phyloP scores from a whole-genome alignment of 352 stramenopile genomes.

The Globisporangium paddicum region DNA sequence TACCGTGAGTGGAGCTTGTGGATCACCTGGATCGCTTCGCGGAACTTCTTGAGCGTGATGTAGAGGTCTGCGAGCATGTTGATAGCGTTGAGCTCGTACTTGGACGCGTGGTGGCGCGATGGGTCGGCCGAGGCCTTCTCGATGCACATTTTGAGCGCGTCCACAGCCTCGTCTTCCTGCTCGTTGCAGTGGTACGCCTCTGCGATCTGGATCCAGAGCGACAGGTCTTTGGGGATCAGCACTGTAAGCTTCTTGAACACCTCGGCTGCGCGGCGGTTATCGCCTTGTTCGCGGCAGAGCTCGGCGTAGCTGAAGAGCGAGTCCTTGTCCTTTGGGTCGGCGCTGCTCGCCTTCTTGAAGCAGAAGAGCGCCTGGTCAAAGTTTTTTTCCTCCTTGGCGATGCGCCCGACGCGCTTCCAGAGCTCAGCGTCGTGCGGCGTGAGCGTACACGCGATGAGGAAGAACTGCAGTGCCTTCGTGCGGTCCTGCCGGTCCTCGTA shows the following conservation, averaged over 20 bases:
- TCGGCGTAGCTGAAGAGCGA: constrained; percentile 80
- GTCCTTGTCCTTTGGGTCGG: constrained; percentile 77
- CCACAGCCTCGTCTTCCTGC: constrained; percentile 81
- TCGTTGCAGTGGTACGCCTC: constrained; percentile 86
- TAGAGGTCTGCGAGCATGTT: constrained; percentile 88
- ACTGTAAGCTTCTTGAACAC: constrained; percentile 79
- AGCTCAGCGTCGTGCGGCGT: constrained; percentile 77
- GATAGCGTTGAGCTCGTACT: constrained; percentile 82
- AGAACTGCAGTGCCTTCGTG: constrained; percentile 82
- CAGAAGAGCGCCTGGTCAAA: constrained; percentile 82
- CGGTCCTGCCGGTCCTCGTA: constrained; percentile 82
- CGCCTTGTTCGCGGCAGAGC: constrained; percentile 68
- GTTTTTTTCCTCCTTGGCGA: constrained; percentile 86
- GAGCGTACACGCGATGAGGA: constrained; percentile 79
- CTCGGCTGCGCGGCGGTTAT: constrained; percentile 73
- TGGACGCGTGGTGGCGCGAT: constrained; percentile 54
- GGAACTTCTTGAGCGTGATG: constrained; percentile 84
- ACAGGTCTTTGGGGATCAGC: constrained; percentile 66
- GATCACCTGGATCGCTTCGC: constrained; percentile 74
- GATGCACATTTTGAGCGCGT: constrained; percentile 82
- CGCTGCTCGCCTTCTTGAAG: constrained; percentile 81
- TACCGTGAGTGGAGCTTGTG: constrained; percentile 69
- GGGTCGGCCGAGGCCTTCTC: constrained; percentile 68
- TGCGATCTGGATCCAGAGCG: constrained; percentile 83
- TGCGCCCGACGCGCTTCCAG: constrained; percentile 82